These are phyloP conservation scores for Onygenales sp. DNA, from an alignment of 2,329 filamentous ascomycete species.

Conservation along the genomic window DNA sequence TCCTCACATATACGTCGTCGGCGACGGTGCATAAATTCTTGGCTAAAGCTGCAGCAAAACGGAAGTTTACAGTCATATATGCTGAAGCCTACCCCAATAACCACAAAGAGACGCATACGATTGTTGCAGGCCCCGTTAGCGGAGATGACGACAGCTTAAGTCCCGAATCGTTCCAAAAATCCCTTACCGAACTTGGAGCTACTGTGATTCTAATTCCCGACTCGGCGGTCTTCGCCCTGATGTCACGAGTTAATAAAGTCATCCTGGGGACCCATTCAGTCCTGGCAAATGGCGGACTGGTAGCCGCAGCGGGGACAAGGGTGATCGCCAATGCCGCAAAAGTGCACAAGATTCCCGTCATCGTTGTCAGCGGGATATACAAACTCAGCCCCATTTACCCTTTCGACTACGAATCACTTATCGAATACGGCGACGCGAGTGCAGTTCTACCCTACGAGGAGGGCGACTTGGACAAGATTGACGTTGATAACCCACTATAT, in stretches of 20 bases:
- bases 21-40: slow-evolving; percentile 84
- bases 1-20: slow-evolving; percentile 81
- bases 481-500: slow-evolving; percentile 68
- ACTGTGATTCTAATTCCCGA: slow-evolving; percentile 77
- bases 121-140: slow-evolving; percentile 46
- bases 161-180: slow-evolving; percentile 58
- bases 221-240: slow-evolving; percentile 80
- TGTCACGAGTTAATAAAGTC: slow-evolving; percentile 92
- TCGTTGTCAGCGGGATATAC: slow-evolving; percentile 85
- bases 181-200: slow-evolving; percentile 67
- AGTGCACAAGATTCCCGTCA: slow-evolving; percentile 71
- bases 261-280: slow-evolving; percentile 82
- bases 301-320: slow-evolving; percentile 74
- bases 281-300: slow-evolving; percentile 75
- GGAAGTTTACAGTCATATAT: slow-evolving; percentile 85
- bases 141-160: slow-evolving; percentile 40
- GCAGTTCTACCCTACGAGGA: slow-evolving; percentile 70
- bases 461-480: slow-evolving; percentile 65
- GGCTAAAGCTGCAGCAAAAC: slow-evolving; percentile 73
- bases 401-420: slow-evolving; percentile 68
- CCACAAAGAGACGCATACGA: slow-evolving; percentile 53
- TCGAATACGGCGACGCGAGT: slow-evolving; percentile 78
- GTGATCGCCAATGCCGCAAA: slow-evolving; percentile 78
- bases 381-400: slow-evolving; percentile 87
- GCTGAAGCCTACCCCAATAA: slow-evolving; percentile 65